Conservation (phyloP, 2,329 filamentous ascomycete genomes). For the Fusarium anguioides region DNA sequence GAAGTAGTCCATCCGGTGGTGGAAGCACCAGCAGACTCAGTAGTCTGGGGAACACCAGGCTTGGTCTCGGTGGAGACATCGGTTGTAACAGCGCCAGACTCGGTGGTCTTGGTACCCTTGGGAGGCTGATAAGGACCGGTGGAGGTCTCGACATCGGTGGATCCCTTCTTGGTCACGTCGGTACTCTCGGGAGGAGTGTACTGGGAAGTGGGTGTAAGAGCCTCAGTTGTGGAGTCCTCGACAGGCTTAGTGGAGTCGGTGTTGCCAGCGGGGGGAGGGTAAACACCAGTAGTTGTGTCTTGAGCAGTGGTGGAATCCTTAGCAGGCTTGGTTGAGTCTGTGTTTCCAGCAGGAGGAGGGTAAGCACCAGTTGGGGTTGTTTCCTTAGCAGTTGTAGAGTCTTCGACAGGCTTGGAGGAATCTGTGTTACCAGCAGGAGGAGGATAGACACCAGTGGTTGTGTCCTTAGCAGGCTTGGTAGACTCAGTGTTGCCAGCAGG, state of each 20-base stretch:
- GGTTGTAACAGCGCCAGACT: constrained; percentile 1
- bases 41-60: not conserved
- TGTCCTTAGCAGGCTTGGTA: too few species aligned
- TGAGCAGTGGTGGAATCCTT: not conserved
- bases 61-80: constrained; percentile 11
- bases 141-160: constrained; percentile 11
- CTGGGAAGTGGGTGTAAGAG: constrained; percentile 19
- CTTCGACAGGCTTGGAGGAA: not conserved
- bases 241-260: constrained; percentile 16
- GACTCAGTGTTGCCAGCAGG: too few species aligned
- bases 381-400: too few species aligned
- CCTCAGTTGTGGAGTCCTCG: constrained; percentile 16
- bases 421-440: not conserved
- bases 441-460: too few species aligned
- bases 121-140: constrained; percentile 21
- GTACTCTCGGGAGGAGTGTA: constrained; percentile 14
- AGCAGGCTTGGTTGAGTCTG: not conserved
- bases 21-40: not conserved
- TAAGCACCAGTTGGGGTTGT: too few species aligned
- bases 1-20: constrained; percentile 32
- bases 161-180: constrained; percentile 20
- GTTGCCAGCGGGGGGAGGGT: constrained; percentile 15
- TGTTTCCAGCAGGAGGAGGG: constrained; percentile 1
- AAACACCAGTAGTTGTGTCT: constrained; percentile 7
- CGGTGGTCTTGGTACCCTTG: constrained; percentile 5